Conservation (phyloP, 108 stramenopile species). For the Aurantiochytrium sp. region DNA sequence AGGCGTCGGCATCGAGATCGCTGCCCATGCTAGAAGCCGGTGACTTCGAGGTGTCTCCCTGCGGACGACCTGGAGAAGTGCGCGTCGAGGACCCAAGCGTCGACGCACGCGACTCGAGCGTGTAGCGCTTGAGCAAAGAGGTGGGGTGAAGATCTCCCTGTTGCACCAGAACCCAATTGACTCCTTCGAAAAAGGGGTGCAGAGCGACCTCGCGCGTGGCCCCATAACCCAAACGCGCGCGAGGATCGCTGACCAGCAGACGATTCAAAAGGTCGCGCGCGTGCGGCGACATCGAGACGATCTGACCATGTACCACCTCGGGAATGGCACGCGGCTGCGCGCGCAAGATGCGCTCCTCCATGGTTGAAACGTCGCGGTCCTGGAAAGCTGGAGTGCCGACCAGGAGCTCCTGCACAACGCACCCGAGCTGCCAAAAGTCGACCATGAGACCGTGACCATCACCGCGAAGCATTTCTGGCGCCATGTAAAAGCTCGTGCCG, state of each 20-base stretch:
- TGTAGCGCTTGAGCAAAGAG: not conserved
- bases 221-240: not conserved
- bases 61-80: not conserved
- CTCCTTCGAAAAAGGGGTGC: not conserved
- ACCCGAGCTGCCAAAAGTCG: conserved; percentile 15
- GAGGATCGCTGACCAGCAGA: not conserved
- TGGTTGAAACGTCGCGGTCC: not conserved
- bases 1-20: not conserved
- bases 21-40: not conserved
- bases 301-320: not conserved
- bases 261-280: not conserved
- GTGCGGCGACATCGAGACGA: not conserved
- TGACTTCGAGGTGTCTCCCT: not conserved
- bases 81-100: not conserved
- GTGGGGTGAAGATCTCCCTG: not conserved
- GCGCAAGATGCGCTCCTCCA: not conserved
- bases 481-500: conserved; percentile 38
- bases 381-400: not conserved
- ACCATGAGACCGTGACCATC: not conserved
- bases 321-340: not conserved
- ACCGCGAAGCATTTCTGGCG: conserved; percentile 33
- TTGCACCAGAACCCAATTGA: not conserved
- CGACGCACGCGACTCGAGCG: not conserved
- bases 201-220: not conserved
- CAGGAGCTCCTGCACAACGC: not conserved